Evolutionary conservation across 805 yeast genomes (phyloP), one percentile per base, ranked within the genome.

Genomic region (Alloascoidea africana): DNA sequence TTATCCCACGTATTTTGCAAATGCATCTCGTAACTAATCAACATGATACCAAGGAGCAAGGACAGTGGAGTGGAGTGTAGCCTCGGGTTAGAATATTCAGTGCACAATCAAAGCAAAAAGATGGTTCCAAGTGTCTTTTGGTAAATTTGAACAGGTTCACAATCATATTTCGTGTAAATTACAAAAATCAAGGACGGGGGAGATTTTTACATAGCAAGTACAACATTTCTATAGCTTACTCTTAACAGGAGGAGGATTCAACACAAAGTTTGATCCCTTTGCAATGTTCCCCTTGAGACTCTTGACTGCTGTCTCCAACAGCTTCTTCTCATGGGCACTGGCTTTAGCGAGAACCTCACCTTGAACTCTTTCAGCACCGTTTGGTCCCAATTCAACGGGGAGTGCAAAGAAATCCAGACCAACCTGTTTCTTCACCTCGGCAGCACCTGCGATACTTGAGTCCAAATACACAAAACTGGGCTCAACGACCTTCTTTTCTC

Each of bases 201-300:
- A n/a, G n/a, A n/a, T n/a, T n/a, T n/a, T n/a, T n/a, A n/a, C n/a
- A n/a, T n/a, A n/a, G n/a, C n/a, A n/a, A n/a, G n/a, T n/a, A n/a
- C n/a, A n/a, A n/a, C n/a, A n/a, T n/a, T n/a, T n/a, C n/a, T 23
- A 23, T 23, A 23, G 30, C n/a, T 23, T 23, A 23, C 30, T 23
- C 30, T 23, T 23, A 8, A n/a, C 13, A 23, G 30, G 13, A 23
- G 30, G 30, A 8, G 30, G 30, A 23, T 23, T n/a, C 30, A 23
- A 23, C n/a, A 83, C 87, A 56, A 89, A 91, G 42, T 76, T 79
- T 53, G 76, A 75, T 70, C 97, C 98, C 80, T 91, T 91, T 58
- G 75, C 70, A 63, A 87, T 86, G 77, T 86, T 87, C 67, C 75
- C 75, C 66, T 76, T 71, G 62, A 87, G 74, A 50, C 94, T 87